Evolutionary conservation across 805 yeast species (phyloP).

Genomic region (Metschnikowia dekortorum): DNA sequence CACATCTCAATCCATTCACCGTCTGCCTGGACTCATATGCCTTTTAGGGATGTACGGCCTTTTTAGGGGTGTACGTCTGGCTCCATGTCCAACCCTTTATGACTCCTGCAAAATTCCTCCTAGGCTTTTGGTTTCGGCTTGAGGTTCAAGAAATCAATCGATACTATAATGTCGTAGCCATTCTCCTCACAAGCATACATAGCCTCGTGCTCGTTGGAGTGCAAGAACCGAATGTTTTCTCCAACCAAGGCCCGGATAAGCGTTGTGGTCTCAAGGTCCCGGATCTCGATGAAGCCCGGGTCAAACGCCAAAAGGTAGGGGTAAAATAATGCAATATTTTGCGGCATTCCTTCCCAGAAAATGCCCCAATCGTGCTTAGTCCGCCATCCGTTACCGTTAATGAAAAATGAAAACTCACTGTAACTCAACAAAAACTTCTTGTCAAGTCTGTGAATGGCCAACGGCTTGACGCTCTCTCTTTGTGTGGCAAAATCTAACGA

Average conservation of each 20-base stretch:
- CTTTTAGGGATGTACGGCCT: too few relatives aligned
- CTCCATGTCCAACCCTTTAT: too few relatives aligned
- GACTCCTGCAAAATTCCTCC: too few relatives aligned
- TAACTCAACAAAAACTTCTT: slow-evolving; percentile 84
- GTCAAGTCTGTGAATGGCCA: slow-evolving; percentile 86
- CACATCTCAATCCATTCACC: too few relatives aligned
- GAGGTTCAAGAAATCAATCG: slow-evolving; percentile 80
- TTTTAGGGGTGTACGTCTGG: too few relatives aligned
- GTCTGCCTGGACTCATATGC: too few relatives aligned
- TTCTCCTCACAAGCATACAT: slow-evolving; percentile 87
- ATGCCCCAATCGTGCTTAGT: slow-evolving; percentile 90
- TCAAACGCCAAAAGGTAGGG: slow-evolving; percentile 93
- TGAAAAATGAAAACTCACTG: slow-evolving; percentile 90
- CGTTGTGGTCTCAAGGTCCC: slow-evolving; percentile 86
- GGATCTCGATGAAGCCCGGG: slow-evolving; percentile 81
- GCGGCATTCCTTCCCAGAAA: slow-evolving; percentile 96
- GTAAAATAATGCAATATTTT: slow-evolving; percentile 86
- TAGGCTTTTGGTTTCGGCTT: slow-evolving; percentile 26
- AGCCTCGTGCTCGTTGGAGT: slow-evolving; percentile 89
- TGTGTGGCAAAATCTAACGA: slow-evolving; percentile 90
- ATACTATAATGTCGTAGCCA: slow-evolving; percentile 89
- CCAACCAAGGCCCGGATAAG: slow-evolving; percentile 85
- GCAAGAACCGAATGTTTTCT: slow-evolving; percentile 84
- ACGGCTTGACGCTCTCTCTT: slow-evolving; percentile 74
- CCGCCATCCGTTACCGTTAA: slow-evolving; percentile 95